Base-by-base conservation (phyloP, 192 early-diverging fungal genomes). In the Entomortierella parvispora region DNA sequence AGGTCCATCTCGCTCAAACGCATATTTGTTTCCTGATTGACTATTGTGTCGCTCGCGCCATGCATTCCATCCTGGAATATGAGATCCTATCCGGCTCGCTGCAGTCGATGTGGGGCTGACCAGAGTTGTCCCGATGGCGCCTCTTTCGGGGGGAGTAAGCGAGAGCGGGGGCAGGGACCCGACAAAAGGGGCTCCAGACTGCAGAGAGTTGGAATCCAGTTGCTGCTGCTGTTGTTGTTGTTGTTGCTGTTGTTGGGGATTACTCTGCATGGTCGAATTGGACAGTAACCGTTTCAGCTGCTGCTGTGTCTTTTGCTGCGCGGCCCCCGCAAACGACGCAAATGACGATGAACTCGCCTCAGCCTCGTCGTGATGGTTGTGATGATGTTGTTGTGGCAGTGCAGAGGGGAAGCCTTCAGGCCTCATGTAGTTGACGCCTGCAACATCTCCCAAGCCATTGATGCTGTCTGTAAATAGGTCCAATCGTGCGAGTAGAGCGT, bases 31-130 rank as follows among this genome's bases (percentile, higher is more conserved):
- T 10, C 69, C 54, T 7, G 55, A 42, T 22, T 75, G 48, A 43
- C 71, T 75, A 42, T 62, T 60, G 23, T 68, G 64, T 45, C 71
- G 71, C 26, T 68, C 71, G n/a, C 71, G 26, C 65, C 64, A 76
- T 17, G 56, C 42, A 10, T 23, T 48, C 71, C 71, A 75, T 34
- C 63, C 64, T 32, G 68, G 42, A 20, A 71, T 48, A 1, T 61
- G 31, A 40, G 37, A 40, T 26, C 56, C 65, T 43, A 68, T n/a
- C 1, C 58, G 58, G 23, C 51, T 32, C 26, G 50, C 18, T 25
- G 59, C 54, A 40, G 37, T 9, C 7, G 37, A 9, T 5, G 37
- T 40, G 7, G 37, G 37, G 12, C 37, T 40, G 7, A 40, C 37
- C 37, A 40, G 7, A 9, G 37, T 40, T 40, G 37, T 40, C 37